Conservation (phyloP, 2,329 filamentous ascomycete species). For the Colletotrichum sp. region DNA sequence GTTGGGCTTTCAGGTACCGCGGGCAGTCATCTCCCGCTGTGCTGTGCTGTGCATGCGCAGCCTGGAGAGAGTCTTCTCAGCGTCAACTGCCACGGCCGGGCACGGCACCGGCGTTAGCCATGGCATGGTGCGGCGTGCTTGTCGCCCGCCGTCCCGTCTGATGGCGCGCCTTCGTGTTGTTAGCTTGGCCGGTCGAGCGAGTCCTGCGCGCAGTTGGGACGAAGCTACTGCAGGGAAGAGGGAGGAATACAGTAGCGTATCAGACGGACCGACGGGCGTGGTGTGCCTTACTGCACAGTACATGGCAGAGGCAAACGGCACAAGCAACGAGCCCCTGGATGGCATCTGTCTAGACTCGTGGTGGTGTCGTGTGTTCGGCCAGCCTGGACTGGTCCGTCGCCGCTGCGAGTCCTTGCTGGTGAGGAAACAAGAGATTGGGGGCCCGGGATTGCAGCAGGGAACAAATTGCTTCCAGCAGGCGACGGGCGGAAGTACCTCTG, state of each 20-base stretch:
- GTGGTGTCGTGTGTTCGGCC: slow-evolving; percentile 5
- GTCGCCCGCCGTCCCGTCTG: background rate
- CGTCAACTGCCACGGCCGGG: background rate
- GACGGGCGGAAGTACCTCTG: background rate
- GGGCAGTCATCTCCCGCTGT: background rate
- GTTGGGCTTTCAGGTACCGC: background rate
- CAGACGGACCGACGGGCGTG: background rate
- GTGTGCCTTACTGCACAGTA: background rate
- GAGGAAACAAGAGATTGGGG: slow-evolving; percentile 21
- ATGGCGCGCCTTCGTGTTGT: background rate
- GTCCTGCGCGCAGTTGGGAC: background rate
- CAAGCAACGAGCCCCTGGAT: slow-evolving; percentile 1
- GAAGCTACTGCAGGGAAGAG: slow-evolving; percentile 1
- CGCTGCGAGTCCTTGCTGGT: background rate
- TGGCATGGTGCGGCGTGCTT: background rate
- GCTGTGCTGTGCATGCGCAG: background rate
- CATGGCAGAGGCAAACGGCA: background rate
- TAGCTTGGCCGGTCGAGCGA: background rate
- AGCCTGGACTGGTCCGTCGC: slow-evolving; percentile 13
- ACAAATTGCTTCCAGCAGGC: background rate
- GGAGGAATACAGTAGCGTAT: background rate
- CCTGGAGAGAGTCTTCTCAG: background rate
- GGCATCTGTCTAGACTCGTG: slow-evolving; percentile 10
- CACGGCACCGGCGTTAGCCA: background rate
- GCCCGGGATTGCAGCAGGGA: slow-evolving; percentile 14